phyloP scores from a whole-genome alignment of 371 early-diverging fungal genomes.

The Chytridium lagenaria region DNA sequence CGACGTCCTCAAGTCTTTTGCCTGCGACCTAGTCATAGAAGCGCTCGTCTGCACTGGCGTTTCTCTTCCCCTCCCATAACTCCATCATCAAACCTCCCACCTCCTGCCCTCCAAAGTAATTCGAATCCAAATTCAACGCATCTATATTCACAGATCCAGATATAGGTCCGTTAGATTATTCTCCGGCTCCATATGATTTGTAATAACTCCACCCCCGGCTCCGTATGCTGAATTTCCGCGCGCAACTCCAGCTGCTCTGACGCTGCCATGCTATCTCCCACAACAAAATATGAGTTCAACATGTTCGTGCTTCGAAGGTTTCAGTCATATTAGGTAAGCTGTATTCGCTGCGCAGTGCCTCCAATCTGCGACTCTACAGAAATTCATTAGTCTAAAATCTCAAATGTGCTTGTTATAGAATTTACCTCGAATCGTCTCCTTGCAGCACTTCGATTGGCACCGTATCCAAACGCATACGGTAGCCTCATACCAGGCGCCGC shows the following conservation, averaged over 20 bases:
- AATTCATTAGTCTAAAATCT: neutral
- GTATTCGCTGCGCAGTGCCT: no score
- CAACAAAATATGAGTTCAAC: constrained; percentile 69
- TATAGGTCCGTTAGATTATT: neutral
- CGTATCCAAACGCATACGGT: neutral
- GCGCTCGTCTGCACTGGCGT: no score
- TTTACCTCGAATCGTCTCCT: no score
- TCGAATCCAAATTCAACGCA: constrained; percentile 29
- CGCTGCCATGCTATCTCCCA: constrained; percentile 28
- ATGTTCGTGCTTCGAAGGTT: constrained; percentile 40
- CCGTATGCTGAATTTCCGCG: neutral
- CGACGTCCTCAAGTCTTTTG: no score
- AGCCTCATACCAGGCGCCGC: neutral
- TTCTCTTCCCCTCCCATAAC: no score
- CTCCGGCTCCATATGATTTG: neutral
- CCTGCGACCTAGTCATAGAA: no score
- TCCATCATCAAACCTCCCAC: neutral
- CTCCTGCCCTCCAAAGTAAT: constrained; percentile 36
- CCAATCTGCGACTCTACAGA: neutral
- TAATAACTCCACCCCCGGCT: neutral
- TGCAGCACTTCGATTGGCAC: neutral
- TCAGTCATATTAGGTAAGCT: constrained; percentile 23
- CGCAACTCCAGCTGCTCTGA: neutral
- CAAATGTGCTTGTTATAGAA: neutral
- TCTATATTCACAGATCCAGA: constrained; percentile 1